Base-by-base conservation (phyloP, 2,329 filamentous ascomycete genomes). In the Ophiocordyceps camponoti-leonardi region DNA sequence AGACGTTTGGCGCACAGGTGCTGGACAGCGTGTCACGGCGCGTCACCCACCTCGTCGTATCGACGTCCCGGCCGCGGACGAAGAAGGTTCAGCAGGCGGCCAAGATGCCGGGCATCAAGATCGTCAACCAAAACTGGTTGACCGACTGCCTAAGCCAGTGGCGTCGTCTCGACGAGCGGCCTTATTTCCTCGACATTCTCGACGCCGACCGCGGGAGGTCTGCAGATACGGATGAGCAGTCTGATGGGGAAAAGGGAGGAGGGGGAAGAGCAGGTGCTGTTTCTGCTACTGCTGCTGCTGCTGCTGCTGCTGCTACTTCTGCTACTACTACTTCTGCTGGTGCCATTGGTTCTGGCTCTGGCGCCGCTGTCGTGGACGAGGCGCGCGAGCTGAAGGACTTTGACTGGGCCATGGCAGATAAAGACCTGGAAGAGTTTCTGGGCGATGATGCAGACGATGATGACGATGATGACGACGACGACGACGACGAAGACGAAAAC, bases 101-200 rank as follows among this genome's bases (percentile, higher is more conserved):
- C 14, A 78, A 80, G 50, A 83, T 86, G 46, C 71, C 82, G 0
- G 77, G 78, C 44, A 84, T 96, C 61, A 88, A 87, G 59, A 94
- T 98, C 48, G 92, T 98, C 43, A 87, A 82, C 53, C 83, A 87
- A 45, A 79, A 86, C 54, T 98, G 92, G 92, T 77, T 98, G 28
- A 73, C 81, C 30, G 83, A 88, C 52, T 93, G 81, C 46, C 77
- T 96, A 50, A 82, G 79, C 23, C 81, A 83, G 59, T 98, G 92
- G 92, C 71, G 75, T 50, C 80, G 76, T 47, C 68, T 93, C 12
- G 79, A 92, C 46, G 88, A 95, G 59, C 71, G 71, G 2, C 80
- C 82, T 0, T 94, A 90, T 56, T 67, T 83, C n/a, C 61, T 94
- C 42, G 71, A 81, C n/a, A 72, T 87, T 2, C 79, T 86, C 44